phyloP scores from a whole-genome alignment of 73 alveolate genomes.

The Paramecium pentaurelia region DNA sequence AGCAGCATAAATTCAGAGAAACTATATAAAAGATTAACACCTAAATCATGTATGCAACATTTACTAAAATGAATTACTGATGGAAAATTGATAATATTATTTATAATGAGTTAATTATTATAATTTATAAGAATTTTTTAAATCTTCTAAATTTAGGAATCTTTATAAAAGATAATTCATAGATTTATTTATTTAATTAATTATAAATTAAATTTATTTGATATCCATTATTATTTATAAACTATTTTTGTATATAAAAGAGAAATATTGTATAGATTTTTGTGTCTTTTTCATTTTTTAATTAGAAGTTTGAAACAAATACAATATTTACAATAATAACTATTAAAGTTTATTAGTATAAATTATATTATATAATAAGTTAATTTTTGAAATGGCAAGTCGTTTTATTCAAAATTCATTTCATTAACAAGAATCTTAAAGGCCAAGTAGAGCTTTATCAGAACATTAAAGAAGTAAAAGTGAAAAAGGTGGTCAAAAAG shows the following conservation, averaged over 20 bases:
- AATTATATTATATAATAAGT: background rate
- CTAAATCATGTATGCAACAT: background rate
- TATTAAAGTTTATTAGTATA: background rate
- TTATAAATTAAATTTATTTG: background rate
- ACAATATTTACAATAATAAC: too few relatives aligned
- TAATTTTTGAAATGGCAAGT: background rate
- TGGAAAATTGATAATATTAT: background rate
- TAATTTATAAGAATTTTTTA: too few relatives aligned
- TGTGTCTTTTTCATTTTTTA: background rate
- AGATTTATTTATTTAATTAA: background rate
- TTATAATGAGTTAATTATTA: background rate
- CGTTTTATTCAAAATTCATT: conserved; percentile 17
- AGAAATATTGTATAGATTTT: too few relatives aligned
- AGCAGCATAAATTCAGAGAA: background rate
- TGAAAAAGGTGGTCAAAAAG: background rate
- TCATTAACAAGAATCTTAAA: background rate
- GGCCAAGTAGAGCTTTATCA: background rate
- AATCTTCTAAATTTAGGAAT: background rate
- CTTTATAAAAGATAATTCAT: background rate
- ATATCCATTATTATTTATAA: background rate
- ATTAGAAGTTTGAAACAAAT: background rate
- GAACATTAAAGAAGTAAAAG: conserved; percentile 3
- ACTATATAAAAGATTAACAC: background rate
- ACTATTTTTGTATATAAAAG: background rate
- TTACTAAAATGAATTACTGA: background rate